Evolutionary conservation across 1,284 basidiomycete genomes (phyloP).

Genomic region (Vanrija pseudolonga): DNA sequence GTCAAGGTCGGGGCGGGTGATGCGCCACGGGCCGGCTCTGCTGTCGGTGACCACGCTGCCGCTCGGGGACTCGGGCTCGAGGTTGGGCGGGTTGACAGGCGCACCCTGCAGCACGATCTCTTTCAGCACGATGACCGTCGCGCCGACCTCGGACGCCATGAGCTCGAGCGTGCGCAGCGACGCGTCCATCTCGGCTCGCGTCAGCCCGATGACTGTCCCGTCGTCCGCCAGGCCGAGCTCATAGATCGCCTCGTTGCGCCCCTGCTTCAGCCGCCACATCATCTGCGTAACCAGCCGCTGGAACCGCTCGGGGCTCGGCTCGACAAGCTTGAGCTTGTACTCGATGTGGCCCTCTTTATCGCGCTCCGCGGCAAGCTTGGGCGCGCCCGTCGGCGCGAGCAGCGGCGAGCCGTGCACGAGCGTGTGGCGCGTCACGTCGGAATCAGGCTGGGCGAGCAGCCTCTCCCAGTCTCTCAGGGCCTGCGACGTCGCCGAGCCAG

Average conservation of each 20-base stretch:
- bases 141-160: constrained; percentile 90
- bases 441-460: constrained; percentile 25
- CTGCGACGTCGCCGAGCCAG: constrained; percentile 6
- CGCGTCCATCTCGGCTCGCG: constrained; percentile 67
- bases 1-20: constrained; percentile 31
- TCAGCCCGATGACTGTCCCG: constrained; percentile 76
- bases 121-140: constrained; percentile 79
- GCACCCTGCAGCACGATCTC: constrained; percentile 57
- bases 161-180: constrained; percentile 77
- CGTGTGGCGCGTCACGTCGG: constrained; percentile 30
- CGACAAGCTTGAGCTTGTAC: constrained; percentile 50
- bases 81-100: not conserved
- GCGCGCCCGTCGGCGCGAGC: constrained; percentile 9
- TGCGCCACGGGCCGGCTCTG: constrained; percentile 8
- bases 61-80: not conserved
- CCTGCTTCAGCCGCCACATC: constrained; percentile 89
- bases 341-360: constrained; percentile 50
- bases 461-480: constrained; percentile 42
- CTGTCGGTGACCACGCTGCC: not conserved
- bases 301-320: constrained; percentile 49
- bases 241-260: constrained; percentile 85
- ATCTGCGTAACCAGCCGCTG: constrained; percentile 77
- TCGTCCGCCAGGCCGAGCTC: constrained; percentile 83
- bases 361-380: constrained; percentile 45
- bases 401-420: constrained; percentile 22